Evolutionary conservation across 495 filamentous ascomycete species (phyloP), one percentile per base, ranked within the genome.

Genomic region (Hypomontagnella monticulosa): DNA sequence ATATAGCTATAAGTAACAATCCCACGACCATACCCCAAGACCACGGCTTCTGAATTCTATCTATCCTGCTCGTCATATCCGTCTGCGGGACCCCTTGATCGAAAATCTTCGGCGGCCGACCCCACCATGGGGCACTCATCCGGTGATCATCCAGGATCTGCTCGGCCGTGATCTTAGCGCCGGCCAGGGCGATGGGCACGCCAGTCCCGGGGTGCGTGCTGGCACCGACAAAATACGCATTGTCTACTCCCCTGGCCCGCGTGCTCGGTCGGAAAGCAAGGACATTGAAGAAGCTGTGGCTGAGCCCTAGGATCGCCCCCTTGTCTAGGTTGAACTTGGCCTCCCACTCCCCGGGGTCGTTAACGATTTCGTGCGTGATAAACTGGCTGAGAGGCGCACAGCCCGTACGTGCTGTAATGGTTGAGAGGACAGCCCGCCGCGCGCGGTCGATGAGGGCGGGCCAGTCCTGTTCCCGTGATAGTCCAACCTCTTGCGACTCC

Each of bases 191-290:
- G 56, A 91, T 88, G 20, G 89, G 89, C 46, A 91, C 89, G 0
- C 89, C 89, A 0, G 89, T 90, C 1, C 88, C 89, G 0, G 89
- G 89, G 80, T 91, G 88, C 44, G 88, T 89, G 63, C 81, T 85
- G 0, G 88, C 88, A 12, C 89, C 89, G 0, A 90, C 89, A 71
- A 91, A 90, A 63, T 87, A 88, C 43, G 83, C 67, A 6, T 78
- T 73, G 9, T 76, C 55, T 19, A 89, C 78, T 4, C 60, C 73
- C 5, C 75, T 54, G 37, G 87, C 85, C 57, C 78, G 77, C 4
- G 84, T 89, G 46, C 76, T 75, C 0, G 89, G 89, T 2, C 89
- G 75, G 76, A 91, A 91, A 16, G 77, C 75, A 2, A 91, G 71
- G 18, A 91, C 89, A 69, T 91, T 91, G 71, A 89, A 88, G 76